Evolutionary conservation across 1,139 yeast species (phyloP).

Genomic region (Candida sanyaensis): DNA sequence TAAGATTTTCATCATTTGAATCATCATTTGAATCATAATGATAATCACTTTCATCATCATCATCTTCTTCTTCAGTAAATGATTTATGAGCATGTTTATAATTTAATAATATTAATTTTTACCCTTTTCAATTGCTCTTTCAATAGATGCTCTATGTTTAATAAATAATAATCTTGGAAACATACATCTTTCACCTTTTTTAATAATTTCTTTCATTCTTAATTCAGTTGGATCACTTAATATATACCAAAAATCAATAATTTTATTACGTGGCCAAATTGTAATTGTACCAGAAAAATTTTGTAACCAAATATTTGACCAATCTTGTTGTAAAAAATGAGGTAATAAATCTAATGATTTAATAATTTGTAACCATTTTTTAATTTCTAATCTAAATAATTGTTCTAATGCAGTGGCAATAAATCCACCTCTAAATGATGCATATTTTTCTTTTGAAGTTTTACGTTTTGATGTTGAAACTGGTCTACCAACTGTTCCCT

Average conservation of each 20-base stretch:
- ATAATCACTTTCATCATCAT: constrained; percentile 17
- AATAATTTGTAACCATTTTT: constrained; percentile 72
- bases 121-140: constrained; percentile 63
- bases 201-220: constrained; percentile 54
- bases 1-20: constrained; percentile 10
- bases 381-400: constrained; percentile 67
- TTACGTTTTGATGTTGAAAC: constrained; percentile 59
- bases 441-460: constrained; percentile 36
- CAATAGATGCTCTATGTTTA: constrained; percentile 62
- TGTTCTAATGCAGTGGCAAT: constrained; percentile 73
- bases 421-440: constrained; percentile 72
- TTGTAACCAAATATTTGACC: constrained; percentile 79
- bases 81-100: constrained; percentile 7
- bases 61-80: constrained; percentile 13
- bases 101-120: constrained; percentile 18
- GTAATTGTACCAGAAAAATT: constrained; percentile 75
- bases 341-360: constrained; percentile 70
- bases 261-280: constrained; percentile 67
- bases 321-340: constrained; percentile 70
- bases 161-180: constrained; percentile 69
- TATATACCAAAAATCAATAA: constrained; percentile 64
- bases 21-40: constrained; percentile 11
- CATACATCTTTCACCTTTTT: constrained; percentile 65
- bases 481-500: constrained; percentile 82
- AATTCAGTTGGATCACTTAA: constrained; percentile 69